Evolutionary conservation across 768 basidiomycete species (phyloP), one percentile per base, ranked within the genome.

Genomic region (Hysterangium stoloniferum): DNA sequence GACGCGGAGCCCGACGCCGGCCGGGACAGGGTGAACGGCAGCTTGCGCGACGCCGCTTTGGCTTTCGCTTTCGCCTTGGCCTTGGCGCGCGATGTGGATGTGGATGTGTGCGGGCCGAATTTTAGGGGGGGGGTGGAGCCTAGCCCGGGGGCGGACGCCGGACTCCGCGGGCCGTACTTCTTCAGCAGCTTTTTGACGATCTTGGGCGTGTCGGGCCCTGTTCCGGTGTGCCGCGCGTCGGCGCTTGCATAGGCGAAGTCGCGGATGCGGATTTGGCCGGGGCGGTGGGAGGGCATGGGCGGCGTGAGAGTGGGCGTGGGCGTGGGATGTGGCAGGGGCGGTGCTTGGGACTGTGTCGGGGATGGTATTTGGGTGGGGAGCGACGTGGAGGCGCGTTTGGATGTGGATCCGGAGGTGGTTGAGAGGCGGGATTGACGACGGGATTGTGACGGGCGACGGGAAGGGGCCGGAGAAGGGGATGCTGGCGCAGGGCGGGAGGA

Each of bases 401-500:
- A 28, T 12, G 34, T 25, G 15, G 33, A 41, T 12, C 17, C 28
- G 22, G 41, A 44, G 13, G 50, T 29, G 19, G 25, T 36, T 5
- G 45, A 51, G 6, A 51, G 38, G n/a, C 49, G 32, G 11, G 52
- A 45, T 15, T 38, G 52, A n/a, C 58, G 59, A 33, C 59, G 53
- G 2, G 56, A 57, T n/a, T 59, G 59, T 6, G 9, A 54, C 42
- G 40, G 53, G 52, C 28, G 28, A 45, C 40, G 52, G 31, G 41
- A 37, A 32, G 36, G 17, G 24, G 45, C 13, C 37, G 43, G 45
- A 44, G 44, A 38, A 29, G 34, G 48, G 35, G 44, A 38, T 29
- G 43, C 17, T 35, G 82, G 81, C 0, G 81, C 81, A 29, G 79
- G 80, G 4, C 81, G 77, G 0, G 72, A 72, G 11, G 74, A 72